Evolutionary conservation across 257 asterid genomes (phyloP), one percentile per base, ranked within the genome.

Genomic region (Cordia subcordata): DNA sequence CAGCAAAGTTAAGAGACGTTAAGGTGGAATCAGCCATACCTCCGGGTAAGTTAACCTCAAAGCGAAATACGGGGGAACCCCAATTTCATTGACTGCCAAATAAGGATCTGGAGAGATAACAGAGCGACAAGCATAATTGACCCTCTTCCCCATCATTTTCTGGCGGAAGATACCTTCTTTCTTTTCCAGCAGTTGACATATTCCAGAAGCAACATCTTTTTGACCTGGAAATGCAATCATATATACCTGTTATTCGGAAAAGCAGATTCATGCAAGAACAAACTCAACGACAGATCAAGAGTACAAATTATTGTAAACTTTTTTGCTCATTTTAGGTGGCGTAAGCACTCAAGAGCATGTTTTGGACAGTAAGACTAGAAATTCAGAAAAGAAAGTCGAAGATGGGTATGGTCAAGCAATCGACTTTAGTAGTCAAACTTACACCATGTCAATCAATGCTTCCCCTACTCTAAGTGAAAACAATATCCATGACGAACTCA

Each of bases 141-240:
- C 99, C 76, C 99, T 84, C 78, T 92, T 92, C 15, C 99, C 97
- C 99, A 92, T 92, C 99, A 92, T 92, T 74, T 88, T 92, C 75
- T 92, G 99, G 63, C 99, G 99, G 71, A 92, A 92, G 63, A 88
- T 71, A 60, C 97, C 99, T 64, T 88, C 97, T 75, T 92, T 92
- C 86, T 92, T 92, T 67, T 92, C 99, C 58, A 92, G 79, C 63
- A 73, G 59, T 82, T 88, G 99, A 61, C 93, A 81, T 75, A 84
- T 82, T 65, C 99, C 99, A 37, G 78, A 53, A 74, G 70, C 53
- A 40, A 27, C 71, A 42, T 79, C 83, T 64, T 65, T 82, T 77
- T 78, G 82, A 75, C 81, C 77, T 66, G 65, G 82, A 64, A 78
- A 90, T 86, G 87, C 62, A 66, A 75, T 20, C 58, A 61, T 32